Base-by-base conservation (phyloP, 2,329 filamentous ascomycete species). In the Ustilaginoidea virens region DNA sequence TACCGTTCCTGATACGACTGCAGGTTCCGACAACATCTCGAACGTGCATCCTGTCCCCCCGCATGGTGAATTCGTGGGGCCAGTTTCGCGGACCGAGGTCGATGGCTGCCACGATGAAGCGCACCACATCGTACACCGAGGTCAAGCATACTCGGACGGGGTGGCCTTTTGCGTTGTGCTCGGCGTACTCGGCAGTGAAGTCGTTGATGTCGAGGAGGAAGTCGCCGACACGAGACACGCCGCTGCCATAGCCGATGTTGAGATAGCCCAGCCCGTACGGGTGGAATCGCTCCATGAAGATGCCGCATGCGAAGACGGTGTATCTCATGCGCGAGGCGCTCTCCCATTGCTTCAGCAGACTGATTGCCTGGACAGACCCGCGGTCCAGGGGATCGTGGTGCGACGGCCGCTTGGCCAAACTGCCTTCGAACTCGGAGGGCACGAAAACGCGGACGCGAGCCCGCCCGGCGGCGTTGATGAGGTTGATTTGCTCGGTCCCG, bases 271-370 rank as follows among this genome's bases (percentile, higher is more conserved):
- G 61, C 0, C 80, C 80, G 3, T 68, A 70, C 0, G 72, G 73
- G 13, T 69, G 70, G 41, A 85, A 83, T 1, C 77, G 61, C 45
- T 85, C 79, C 58, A 82, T 85, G 38, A 85, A 71, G 17, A 83
- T 52, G 13, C 80, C 80, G 40, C 80, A 85, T 0, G 73, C 69
- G 49, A 85, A 83, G 16, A 74, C 60, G 0, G 78, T 82, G 35
- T 66, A 80, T 23, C 66, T 62, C 55, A 85, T 79, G 33, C 60
- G 51, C 2, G 56, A 52, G 3, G 56, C 53, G 4, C 54, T 46
- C 10, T 58, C 50, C 47, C 69, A 74, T 27, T 69, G 59, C 27
- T 63, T 58, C 4, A 81, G 52, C 11, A 66, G 57, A 2, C 59
- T 55, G 5, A 75, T 54, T 2, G 74, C 73, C n/a, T 60, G 56